Percentiles rank a stretch among this genome's conserved stretches.
Conservation (phyloP, 1,139 yeast species). For the Geotrichum siamense region DNA sequence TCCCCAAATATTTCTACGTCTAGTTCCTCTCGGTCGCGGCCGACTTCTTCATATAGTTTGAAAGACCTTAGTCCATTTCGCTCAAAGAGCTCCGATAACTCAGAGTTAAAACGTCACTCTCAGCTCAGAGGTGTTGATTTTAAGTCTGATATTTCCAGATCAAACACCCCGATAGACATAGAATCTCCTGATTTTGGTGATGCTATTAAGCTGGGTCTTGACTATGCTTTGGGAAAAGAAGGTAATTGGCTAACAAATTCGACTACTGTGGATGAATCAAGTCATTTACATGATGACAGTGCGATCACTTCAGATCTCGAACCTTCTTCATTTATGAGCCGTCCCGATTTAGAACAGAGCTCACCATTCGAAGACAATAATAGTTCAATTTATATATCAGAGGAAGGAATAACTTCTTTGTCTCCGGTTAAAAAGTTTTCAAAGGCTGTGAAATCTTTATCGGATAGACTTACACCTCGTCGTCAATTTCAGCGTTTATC, state of each 20-base stretch:
- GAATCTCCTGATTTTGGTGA: background rate
- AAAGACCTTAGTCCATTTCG: too few species aligned
- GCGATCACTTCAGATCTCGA: too few species aligned
- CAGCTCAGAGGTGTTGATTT: conserved; percentile 13
- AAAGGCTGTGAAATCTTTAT: conserved; percentile 3
- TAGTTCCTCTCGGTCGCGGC: background rate
- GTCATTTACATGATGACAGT: too few species aligned
- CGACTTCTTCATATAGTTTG: too few species aligned
- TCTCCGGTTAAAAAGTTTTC: conserved; percentile 1
- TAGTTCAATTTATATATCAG: too few species aligned
- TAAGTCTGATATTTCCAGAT: background rate
- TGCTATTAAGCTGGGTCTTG: conserved; percentile 19
- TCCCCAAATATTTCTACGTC: background rate
- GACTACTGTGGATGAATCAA: background rate
- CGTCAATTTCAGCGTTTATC: too few species aligned
- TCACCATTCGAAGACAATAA: too few species aligned
- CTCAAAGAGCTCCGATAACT: too few species aligned
- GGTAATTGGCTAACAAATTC: conserved; percentile 19
- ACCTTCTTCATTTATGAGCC: too few species aligned
- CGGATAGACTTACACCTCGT: conserved; percentile 1
- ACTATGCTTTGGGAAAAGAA: conserved; percentile 26
- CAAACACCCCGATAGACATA: background rate
- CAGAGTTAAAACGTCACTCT: background rate
- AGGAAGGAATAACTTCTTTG: too few species aligned
- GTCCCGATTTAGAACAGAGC: too few species aligned